Base-by-base conservation (phyloP, 768 basidiomycete genomes). In the Boletus sp. region DNA sequence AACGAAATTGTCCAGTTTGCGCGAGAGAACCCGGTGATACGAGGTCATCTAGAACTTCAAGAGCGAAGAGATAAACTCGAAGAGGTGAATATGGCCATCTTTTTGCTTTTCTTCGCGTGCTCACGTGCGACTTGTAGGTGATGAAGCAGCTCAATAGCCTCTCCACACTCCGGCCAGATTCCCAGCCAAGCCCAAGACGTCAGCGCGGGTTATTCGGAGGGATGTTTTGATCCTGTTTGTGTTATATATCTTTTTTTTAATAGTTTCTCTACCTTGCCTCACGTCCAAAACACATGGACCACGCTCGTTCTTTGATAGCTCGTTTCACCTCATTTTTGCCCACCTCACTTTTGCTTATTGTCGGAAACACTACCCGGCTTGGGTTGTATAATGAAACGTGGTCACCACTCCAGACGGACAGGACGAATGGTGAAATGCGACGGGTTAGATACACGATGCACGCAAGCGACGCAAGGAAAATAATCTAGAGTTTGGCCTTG, bases 51-150 rank as follows among this genome's bases (percentile, higher is more conserved):
- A 19, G 95, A 98, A 54, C 74, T 99, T 40, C 97, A 99, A 69
- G 95, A 94, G 52, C 80, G 97, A 39, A 99, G 98, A 65, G 95
- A 99, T 70, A 98, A 98, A 73, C 79, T 98, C 17, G 97, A 98
- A 69, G 91, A 95, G 81, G 91, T 88, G 58, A 57, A 70, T 59
- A n/a, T 27, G 4, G 21, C 32, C 5, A 11, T 54, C 32, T 19
- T 17, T 5, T 21, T 3, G 44, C 34, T 29, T 63, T 64, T 23
- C 15, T 35, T 40, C 21, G 32, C 14, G 17, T 55, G 47, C 50
- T 59, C 13, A 65, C 54, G 30, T 42, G 38, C 7, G 13, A 25
- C n/a, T 4, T 11, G 0, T 62, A 93, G 90, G 93, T 95, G 47
- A 96, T 95, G 90, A 91, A 94, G 67, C 94, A 93, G 59, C 83